phyloP scores from a whole-genome alignment of 164 flowering plant species.

The Stephania cephalantha region DNA sequence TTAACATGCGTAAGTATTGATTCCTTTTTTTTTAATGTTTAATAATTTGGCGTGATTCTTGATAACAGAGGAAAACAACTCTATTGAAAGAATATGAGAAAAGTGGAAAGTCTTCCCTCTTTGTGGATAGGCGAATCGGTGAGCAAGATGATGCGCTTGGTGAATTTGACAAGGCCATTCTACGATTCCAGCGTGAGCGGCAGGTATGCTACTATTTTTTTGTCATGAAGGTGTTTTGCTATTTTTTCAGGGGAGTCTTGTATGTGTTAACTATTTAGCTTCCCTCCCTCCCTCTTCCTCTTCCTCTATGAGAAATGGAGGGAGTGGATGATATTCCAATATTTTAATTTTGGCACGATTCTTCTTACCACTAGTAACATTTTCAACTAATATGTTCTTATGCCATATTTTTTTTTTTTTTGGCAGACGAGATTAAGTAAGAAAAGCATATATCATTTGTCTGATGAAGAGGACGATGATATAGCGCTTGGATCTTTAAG shows the following conservation, averaged over 20 bases:
- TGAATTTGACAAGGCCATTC: conserved; percentile 80
- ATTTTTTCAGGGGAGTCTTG: too few species aligned
- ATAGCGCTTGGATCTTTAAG: conserved; percentile 35
- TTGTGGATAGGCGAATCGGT: conserved; percentile 90
- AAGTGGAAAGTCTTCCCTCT: conserved; percentile 70
- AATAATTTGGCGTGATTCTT: conserved; percentile 1
- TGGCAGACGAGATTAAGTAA: conserved; percentile 50
- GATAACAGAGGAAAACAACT: conserved; percentile 69
- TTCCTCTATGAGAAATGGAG: not conserved
- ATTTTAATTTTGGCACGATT: not conserved
- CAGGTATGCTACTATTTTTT: conserved; percentile 38
- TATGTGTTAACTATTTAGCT: not conserved
- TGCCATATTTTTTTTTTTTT: not conserved
- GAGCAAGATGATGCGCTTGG: conserved; percentile 60
- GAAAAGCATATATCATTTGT: conserved; percentile 69
- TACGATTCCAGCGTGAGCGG: conserved; percentile 86
- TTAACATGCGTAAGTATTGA: too few species aligned
- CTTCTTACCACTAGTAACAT: too few species aligned
- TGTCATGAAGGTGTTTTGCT: not conserved
- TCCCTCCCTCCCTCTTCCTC: not conserved
- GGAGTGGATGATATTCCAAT: not conserved
- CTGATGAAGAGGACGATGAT: conserved; percentile 96
- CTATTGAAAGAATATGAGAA: conserved; percentile 79
- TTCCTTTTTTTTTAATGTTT: not conserved
- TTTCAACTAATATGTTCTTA: too few species aligned